A percentile compares a stretch with the other conserved stretches of the same genome.
Evolutionary conservation across 2,329 filamentous ascomycete species (phyloP).

Genomic region (Botrytis sinoallii): DNA sequence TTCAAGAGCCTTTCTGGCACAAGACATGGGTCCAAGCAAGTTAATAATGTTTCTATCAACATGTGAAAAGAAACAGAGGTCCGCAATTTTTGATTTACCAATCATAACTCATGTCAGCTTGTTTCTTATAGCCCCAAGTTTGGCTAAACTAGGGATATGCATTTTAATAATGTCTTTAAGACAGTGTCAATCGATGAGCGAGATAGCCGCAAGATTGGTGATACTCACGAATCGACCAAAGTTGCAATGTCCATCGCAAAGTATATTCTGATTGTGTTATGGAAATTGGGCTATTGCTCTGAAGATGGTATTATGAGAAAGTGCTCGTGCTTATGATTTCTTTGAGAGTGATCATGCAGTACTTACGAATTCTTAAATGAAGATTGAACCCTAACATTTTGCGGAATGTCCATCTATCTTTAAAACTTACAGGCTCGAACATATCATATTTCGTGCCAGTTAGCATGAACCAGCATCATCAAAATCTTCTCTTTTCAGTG

Average conservation of each 20-base stretch:
- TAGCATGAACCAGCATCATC: not conserved
- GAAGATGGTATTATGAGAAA: not conserved
- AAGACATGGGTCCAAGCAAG: conserved; percentile 20
- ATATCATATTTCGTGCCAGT: not conserved
- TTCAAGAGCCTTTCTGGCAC: conserved; percentile 21
- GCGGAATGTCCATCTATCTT: not conserved
- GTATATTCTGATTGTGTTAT: not conserved
- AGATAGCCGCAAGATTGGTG: not conserved
- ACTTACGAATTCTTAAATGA: not conserved
- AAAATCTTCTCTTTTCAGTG: not conserved
- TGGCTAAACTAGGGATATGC: conserved; percentile 20
- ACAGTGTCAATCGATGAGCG: no score
- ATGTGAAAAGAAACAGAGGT: not conserved
- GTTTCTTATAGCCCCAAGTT: conserved; percentile 9
- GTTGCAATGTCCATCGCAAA: not conserved
- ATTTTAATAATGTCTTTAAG: conserved; percentile 8
- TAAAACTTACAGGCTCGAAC: not conserved
- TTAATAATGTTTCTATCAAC: conserved; percentile 9
- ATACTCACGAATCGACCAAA: not conserved
- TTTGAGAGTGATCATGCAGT: not conserved
- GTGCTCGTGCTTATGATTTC: not conserved
- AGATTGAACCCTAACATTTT: not conserved
- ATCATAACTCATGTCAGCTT: conserved; percentile 12
- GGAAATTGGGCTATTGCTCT: fast-evolving
- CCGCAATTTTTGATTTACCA: conserved; percentile 1